A percentile compares a stretch with the other conserved stretches of the same genome.
phyloP scores from a whole-genome alignment of 2,329 filamentous ascomycete species.

The Xylaria polymorpha region DNA sequence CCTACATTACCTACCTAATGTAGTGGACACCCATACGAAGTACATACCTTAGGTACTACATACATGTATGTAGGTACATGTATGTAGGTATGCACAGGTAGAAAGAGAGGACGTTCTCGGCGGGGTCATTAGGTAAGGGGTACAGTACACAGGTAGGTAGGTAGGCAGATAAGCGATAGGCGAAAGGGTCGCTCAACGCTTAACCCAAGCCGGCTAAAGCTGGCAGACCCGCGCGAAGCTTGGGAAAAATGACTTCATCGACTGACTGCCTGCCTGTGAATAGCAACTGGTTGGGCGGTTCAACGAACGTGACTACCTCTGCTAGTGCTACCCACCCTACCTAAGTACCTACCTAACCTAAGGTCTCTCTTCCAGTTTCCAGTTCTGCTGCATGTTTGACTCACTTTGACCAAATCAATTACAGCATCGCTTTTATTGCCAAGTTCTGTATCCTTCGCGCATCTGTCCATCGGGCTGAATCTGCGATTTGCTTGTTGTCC shows the following conservation, averaged over 20 bases:
- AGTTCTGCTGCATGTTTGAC: too few species aligned
- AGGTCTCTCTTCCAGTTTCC: too few species aligned
- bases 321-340: background rate
- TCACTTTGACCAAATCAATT: background rate
- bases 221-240: conserved; percentile 14
- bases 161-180: conserved; percentile 34
- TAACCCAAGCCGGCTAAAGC: conserved; percentile 33
- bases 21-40: too few species aligned
- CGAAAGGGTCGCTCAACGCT: background rate
- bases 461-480: background rate
- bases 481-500: background rate
- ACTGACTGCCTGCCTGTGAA: background rate
- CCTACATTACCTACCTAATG: too few species aligned
- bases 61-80: too few species aligned
- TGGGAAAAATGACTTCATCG: conserved; percentile 39
- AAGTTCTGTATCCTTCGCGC: background rate
- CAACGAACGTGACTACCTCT: background rate
- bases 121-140: too few species aligned
- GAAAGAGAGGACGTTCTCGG: too few species aligned
- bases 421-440: background rate
- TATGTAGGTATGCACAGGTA: too few species aligned
- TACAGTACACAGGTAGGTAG: too few species aligned
- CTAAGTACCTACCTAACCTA: too few species aligned
- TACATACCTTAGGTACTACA: too few species aligned
- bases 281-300: background rate